Evolutionary conservation across 2,329 filamentous ascomycete species (phyloP).

Genomic region (Neofusicoccum ribis): DNA sequence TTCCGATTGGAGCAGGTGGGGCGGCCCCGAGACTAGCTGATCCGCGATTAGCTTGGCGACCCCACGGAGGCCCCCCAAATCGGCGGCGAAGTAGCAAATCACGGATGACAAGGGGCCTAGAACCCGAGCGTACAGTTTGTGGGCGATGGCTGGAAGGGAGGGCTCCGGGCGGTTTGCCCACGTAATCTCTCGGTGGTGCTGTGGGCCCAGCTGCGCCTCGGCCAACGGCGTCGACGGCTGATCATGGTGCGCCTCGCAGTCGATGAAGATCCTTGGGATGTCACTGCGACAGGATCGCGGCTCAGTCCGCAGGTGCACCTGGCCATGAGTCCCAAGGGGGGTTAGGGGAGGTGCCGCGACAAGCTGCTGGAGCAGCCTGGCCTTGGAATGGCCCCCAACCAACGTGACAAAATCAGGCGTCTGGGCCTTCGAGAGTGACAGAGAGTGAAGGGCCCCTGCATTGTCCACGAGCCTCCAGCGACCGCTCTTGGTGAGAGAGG

Average conservation of each 20-base stretch:
- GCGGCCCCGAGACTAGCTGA: conserved; percentile 18
- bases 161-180: neutral
- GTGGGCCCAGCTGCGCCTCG: neutral
- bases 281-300: conserved; percentile 14
- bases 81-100: conserved; percentile 30
- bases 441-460: neutral
- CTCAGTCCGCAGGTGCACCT: conserved; percentile 18
- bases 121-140: conserved; percentile 22
- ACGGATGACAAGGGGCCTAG: conserved; percentile 27
- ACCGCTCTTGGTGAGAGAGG: neutral
- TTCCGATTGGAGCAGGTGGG: conserved; percentile 21
- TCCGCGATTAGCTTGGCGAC: conserved; percentile 27
- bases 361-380: conserved; percentile 1
- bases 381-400: conserved; percentile 20
- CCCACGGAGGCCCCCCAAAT: conserved; percentile 27
- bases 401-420: conserved; percentile 21
- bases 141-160: conserved; percentile 12
- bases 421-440: neutral
- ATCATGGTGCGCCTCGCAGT: conserved; percentile 20
- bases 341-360: neutral
- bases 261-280: conserved; percentile 21
- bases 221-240: neutral
- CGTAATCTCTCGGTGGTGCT: neutral
- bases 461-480: neutral
- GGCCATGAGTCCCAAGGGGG: conserved; percentile 5